Evolutionary conservation across 768 basidiomycete genomes (phyloP).

Genomic region (Multifurca ochricompacta): DNA sequence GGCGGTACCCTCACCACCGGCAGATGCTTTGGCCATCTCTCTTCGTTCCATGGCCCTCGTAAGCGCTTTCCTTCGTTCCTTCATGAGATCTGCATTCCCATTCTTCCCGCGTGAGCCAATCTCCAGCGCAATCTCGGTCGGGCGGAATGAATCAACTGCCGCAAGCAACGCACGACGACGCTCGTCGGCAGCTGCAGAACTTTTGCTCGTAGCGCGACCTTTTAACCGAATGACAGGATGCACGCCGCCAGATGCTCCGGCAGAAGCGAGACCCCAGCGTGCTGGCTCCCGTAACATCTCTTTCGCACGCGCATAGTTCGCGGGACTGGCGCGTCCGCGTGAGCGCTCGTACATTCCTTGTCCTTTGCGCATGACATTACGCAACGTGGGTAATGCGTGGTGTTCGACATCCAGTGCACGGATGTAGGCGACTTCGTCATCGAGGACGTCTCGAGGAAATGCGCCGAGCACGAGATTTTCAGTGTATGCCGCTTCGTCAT

Average conservation of each 20-base stretch:
- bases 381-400: conserved; percentile 54
- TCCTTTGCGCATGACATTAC: conserved; percentile 81
- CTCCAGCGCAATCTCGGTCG: conserved; percentile 88
- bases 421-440: conserved; percentile 79
- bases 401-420: conserved; percentile 55
- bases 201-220: conserved; percentile 27
- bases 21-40: conserved; percentile 29
- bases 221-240: conserved; percentile 60
- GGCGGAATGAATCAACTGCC: conserved; percentile 75
- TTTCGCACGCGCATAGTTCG: conserved; percentile 85
- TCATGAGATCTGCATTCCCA: conserved; percentile 70
- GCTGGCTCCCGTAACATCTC: conserved; percentile 62
- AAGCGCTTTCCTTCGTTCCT: conserved; percentile 73
- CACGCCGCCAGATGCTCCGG: conserved; percentile 41
- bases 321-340: conserved; percentile 80
- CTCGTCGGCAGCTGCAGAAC: conserved; percentile 37
- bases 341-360: conserved; percentile 93
- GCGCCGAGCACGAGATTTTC: conserved; percentile 73
- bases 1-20: conserved; percentile 27
- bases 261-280: conserved; percentile 62
- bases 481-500: conserved; percentile 52
- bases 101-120: conserved; percentile 64
- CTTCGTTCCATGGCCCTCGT: conserved; percentile 52
- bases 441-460: conserved; percentile 70
- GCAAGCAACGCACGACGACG: conserved; percentile 60